Conservation (phyloP, 306 rosid species). For the Cucumis cinereus region DNA sequence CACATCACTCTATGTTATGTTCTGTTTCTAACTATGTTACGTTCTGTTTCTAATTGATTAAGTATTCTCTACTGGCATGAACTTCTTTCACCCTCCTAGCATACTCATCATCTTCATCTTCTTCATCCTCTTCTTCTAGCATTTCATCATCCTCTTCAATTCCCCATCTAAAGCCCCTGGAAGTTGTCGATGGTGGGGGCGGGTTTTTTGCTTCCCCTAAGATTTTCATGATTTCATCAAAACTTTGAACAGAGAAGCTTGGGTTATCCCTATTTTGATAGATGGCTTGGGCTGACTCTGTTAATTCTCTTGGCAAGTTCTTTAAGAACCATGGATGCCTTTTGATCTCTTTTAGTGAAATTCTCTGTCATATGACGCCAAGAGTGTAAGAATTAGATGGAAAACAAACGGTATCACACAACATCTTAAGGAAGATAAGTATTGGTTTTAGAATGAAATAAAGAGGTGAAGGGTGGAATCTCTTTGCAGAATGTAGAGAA, state of each 20-base stretch:
- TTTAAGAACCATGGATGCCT: constrained; percentile 76
- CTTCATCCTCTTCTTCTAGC: constrained; percentile 11
- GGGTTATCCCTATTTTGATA: constrained; percentile 58
- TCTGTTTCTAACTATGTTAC: no score
- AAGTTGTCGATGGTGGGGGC: constrained; percentile 37
- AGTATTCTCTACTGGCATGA: no score
- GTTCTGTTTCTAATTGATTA: no score
- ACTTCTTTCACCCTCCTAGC: no score
- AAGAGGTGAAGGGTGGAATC: neutral
- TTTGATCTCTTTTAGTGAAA: constrained; percentile 56
- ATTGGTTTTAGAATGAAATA: neutral
- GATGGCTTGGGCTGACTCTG: constrained; percentile 51
- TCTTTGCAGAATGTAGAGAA: neutral
- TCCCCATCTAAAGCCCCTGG: constrained; percentile 56
- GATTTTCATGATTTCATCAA: constrained; percentile 59
- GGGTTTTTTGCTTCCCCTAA: constrained; percentile 68
- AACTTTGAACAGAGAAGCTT: constrained; percentile 47
- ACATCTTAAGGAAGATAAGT: neutral
- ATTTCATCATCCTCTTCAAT: constrained; percentile 35
- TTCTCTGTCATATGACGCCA: constrained; percentile 30
- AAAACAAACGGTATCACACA: neutral
- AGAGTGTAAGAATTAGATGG: neutral
- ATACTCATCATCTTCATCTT: no score
- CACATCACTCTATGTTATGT: no score
- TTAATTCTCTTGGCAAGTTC: constrained; percentile 78